Evolutionary conservation across 192 early-diverging fungal genomes (phyloP).

Genomic region (Podila minutissima): DNA sequence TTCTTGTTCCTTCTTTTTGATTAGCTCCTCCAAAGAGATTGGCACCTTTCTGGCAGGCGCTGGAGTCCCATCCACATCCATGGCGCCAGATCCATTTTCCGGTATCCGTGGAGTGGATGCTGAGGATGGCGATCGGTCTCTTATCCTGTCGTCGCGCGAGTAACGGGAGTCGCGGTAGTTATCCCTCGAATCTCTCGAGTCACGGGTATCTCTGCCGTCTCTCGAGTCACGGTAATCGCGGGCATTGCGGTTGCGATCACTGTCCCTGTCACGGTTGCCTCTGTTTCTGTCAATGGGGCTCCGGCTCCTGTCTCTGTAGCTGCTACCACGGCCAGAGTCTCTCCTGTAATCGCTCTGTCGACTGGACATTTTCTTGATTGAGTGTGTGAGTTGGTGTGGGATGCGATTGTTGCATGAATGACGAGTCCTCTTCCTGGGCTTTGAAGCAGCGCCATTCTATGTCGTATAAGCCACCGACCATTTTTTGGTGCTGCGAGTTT

Average conservation of each 20-base stretch:
- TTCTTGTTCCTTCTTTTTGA: slow-evolving; percentile 73
- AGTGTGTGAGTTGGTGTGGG: not conserved
- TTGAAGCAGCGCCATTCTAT: too few relatives aligned
- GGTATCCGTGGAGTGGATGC: slow-evolving; percentile 3
- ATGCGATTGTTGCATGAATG: not conserved
- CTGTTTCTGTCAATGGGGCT: slow-evolving; percentile 11
- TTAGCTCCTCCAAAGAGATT: slow-evolving; percentile 81
- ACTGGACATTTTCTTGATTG: slow-evolving; percentile 7
- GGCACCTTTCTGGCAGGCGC: slow-evolving; percentile 59
- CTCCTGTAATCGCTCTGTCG: slow-evolving; percentile 35
- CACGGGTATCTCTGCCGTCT: slow-evolving; percentile 35
- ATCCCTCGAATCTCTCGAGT: slow-evolving; percentile 18
- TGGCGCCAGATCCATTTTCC: slow-evolving; percentile 1
- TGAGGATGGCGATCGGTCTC: slow-evolving; percentile 11
- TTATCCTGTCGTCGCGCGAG: slow-evolving; percentile 11
- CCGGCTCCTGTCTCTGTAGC: slow-evolving; percentile 51
- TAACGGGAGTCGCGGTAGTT: slow-evolving; percentile 30
- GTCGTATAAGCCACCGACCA: too few relatives aligned
- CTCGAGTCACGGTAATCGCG: slow-evolving; percentile 39
- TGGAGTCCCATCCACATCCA: slow-evolving; percentile 21
- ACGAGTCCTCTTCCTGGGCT: too few relatives aligned
- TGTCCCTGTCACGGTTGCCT: slow-evolving; percentile 30
- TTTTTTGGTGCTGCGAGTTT: too few relatives aligned
- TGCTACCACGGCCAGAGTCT: slow-evolving; percentile 14
- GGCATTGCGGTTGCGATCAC: slow-evolving; percentile 26